These are phyloP conservation scores for Furcasterigmium sp. DNA, from an alignment of 2,329 filamentous ascomycete species.

Conservation along the genomic window DNA sequence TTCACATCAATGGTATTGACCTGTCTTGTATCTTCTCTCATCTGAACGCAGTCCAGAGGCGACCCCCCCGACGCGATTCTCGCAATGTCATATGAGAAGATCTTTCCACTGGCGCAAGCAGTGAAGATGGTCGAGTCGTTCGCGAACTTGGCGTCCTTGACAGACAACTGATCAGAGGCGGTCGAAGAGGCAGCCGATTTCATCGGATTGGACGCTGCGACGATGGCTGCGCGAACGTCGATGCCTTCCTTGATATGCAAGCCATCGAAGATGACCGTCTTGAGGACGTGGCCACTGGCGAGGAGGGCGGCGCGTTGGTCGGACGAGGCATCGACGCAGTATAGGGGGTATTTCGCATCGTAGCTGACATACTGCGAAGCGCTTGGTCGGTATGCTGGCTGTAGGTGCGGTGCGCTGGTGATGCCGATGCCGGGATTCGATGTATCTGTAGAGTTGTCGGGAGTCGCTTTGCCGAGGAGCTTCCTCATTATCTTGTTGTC, in stretches of 20 bases:
- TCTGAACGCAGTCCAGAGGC: conserved; percentile 51
- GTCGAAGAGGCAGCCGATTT: conserved; percentile 25
- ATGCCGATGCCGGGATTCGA: conserved; percentile 35
- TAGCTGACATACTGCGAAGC: conserved; percentile 53
- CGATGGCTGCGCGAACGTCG: conserved; percentile 53
- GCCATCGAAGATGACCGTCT: conserved; percentile 52
- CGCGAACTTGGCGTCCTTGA: conserved; percentile 58
- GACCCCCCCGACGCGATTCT: conserved; percentile 38
- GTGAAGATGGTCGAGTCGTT: conserved; percentile 53
- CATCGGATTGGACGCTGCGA: conserved; percentile 35
- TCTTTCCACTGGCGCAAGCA: conserved; percentile 58
- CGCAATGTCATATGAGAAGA: conserved; percentile 58
- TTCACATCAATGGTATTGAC: conserved; percentile 60
- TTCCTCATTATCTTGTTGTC: conserved; percentile 55
- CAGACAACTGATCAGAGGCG: conserved; percentile 52
- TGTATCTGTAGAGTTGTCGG: conserved; percentile 40
- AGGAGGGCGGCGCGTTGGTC: conserved; percentile 52
- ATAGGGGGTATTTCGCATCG: conserved; percentile 45
- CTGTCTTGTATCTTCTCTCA: conserved; percentile 57
- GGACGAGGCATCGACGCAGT: conserved; percentile 52
- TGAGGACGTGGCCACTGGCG: conserved; percentile 55
- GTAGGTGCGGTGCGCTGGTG: conserved; percentile 36
- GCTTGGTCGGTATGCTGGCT: conserved; percentile 41
- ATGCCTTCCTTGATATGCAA: conserved; percentile 48
- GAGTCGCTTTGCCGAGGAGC: conserved; percentile 49